These are phyloP conservation scores for Tulasnella sp. DNA, from an alignment of 768 basidiomycete species.

Conservation along the genomic window DNA sequence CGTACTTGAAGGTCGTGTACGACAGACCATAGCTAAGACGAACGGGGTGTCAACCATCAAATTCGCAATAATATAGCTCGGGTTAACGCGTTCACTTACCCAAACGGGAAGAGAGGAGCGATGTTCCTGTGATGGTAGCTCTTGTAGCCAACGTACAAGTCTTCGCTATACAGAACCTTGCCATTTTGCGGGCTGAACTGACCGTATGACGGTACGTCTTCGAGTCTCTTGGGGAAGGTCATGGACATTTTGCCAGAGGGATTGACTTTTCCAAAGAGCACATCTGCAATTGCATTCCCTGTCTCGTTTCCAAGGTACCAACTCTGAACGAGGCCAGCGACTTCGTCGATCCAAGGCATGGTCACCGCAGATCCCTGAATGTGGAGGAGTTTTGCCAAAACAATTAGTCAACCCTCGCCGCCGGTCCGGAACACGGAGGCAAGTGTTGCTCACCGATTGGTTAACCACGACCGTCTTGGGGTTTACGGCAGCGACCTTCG, in stretches of 20 bases:
- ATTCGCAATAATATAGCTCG: neutral
- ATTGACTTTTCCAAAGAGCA: slow-evolving; percentile 60
- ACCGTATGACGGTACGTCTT: slow-evolving; percentile 60
- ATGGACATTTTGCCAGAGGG: slow-evolving; percentile 59
- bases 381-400: too few relatives aligned
- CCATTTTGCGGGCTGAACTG: slow-evolving; percentile 60
- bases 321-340: slow-evolving; percentile 56
- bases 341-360: slow-evolving; percentile 67
- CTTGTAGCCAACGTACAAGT: slow-evolving; percentile 51
- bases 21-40: slow-evolving; percentile 60
- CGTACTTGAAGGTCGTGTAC: slow-evolving; percentile 65
- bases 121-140: slow-evolving; percentile 55
- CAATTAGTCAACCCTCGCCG: neutral
- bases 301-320: slow-evolving; percentile 66
- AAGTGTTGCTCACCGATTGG: slow-evolving; percentile 50
- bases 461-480: slow-evolving; percentile 47
- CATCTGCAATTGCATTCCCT: slow-evolving; percentile 62
- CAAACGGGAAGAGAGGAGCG: slow-evolving; percentile 62
- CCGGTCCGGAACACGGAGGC: neutral
- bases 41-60: slow-evolving; percentile 6
- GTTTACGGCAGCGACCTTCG: slow-evolving; percentile 52
- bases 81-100: slow-evolving; percentile 42
- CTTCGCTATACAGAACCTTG: slow-evolving; percentile 34
- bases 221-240: slow-evolving; percentile 55
- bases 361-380: slow-evolving; percentile 61